Percentiles rank a stretch among this genome's conserved stretches.
Evolutionary conservation across 139 green algal genomes (phyloP).

Genomic region (Tetradesmus obliquus): DNA sequence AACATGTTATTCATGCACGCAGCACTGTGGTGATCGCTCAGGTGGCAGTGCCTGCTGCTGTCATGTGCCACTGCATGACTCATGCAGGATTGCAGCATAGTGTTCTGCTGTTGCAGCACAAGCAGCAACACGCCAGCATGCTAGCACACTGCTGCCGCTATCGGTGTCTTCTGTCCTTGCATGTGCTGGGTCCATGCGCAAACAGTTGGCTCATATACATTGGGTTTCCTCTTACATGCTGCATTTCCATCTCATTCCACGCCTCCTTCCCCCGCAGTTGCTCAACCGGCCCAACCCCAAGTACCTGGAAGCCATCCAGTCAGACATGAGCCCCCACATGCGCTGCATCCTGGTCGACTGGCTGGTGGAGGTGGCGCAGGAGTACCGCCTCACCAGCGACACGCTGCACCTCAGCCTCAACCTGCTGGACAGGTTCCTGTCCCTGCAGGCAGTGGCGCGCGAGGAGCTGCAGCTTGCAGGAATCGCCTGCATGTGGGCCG

Average conservation of each 20-base stretch:
- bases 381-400: conserved; percentile 95
- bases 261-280: conserved; percentile 58
- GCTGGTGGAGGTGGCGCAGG: conserved; percentile 94
- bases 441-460: conserved; percentile 60
- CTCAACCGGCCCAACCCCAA: conserved; percentile 64
- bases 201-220: no score
- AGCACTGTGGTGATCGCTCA: background rate
- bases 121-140: no score
- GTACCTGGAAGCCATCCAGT: conserved; percentile 86
- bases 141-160: no score
- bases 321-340: conserved; percentile 94
- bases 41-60: background rate
- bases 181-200: no score
- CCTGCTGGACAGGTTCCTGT: conserved; percentile 94
- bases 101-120: background rate
- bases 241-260: background rate
- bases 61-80: no score
- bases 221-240: background rate
- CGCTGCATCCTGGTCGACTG: conserved; percentile 97
- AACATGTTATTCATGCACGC: background rate
- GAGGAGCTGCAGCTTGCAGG: conserved; percentile 81
- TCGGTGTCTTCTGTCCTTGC: no score
- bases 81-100: no score
- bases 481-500: conserved; percentile 94
- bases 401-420: conserved; percentile 92